Base-by-base conservation (phyloP, 352 stramenopile species). In the Albugo laibachii region DNA sequence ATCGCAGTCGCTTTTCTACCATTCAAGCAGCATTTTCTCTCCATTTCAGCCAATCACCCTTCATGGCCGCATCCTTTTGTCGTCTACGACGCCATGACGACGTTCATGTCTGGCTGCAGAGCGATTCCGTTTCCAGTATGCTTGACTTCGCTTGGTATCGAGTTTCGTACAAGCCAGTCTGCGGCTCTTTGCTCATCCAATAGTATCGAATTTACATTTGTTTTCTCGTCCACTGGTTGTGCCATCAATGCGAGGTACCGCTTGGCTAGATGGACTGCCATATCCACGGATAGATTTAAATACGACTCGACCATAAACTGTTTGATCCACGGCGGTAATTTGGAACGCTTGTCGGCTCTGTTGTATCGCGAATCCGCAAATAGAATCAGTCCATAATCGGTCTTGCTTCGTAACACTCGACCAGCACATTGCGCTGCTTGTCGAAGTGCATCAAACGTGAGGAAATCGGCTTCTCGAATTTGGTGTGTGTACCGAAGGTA, bases 331-430 rank as follows among this genome's bases (percentile, higher is more conserved):
- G 91, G 93, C 18, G 95, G 95, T 15, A 99, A 69, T 69, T 99
- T 98, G 14, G 71, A 94, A 47, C 94, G 80, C 58, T 99, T 99
- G 61, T 99, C 95, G 19, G 95, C 68, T 13, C 92, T 81, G 55
- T 96, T 97, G 69, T 98, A 99, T n/a, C 95, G 71, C 52, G 78
- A 95, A 63, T 99, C 95, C 0, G 94, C 95, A 63, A 99, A 97
- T 41, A 99, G 85, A 50, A 99, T 95, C 35, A 99, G 72, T 5
- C 95, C 95, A 58, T 99, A 99, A 63, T 99, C 96, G 2, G 89
- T 96, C 66, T 99, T 99, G 61, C 81, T 97, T 40, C 95, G 83
- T 62, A 99, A 93, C 44, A 98, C 95, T 18, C 95, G 76, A 3
- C 95, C 95, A 31, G 97, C 92, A 54, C 95, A 99, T 69, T 99